A percentile compares a stretch with the other conserved stretches of the same genome.
Conservation (phyloP, 73 alveolate species). For the Symbiodinium natans region DNA sequence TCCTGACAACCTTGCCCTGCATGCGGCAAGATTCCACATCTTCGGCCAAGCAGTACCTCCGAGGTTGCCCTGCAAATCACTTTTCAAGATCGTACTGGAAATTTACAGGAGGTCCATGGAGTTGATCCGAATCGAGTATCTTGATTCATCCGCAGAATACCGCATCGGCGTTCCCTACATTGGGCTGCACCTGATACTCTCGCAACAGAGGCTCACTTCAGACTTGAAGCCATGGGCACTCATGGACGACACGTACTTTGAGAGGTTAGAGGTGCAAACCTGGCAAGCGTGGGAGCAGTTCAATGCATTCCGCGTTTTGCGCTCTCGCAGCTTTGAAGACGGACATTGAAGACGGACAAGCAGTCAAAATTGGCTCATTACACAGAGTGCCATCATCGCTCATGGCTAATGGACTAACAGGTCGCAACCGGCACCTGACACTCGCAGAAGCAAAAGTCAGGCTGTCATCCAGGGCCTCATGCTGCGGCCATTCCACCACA, state of each 20-base stretch:
- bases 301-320: conserved; percentile 64
- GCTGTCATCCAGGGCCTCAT: conserved; percentile 3
- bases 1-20: too few relatives aligned
- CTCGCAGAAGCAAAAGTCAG: neutral
- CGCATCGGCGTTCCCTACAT: conserved; percentile 60
- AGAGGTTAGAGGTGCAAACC: neutral
- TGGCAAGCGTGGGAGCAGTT: conserved; percentile 35
- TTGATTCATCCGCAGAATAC: neutral
- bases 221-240: conserved; percentile 24
- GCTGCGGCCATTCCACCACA: conserved; percentile 40
- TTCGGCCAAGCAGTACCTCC: too few relatives aligned
- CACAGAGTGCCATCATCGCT: conserved; percentile 59
- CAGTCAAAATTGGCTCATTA: neutral
- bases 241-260: conserved; percentile 20
- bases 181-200: conserved; percentile 42
- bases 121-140: conserved; percentile 19
- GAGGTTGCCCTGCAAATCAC: too few relatives aligned
- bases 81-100: too few relatives aligned
- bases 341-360: neutral
- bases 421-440: conserved; percentile 23
- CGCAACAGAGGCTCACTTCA: neutral
- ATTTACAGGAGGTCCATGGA: too few relatives aligned
- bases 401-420: neutral
- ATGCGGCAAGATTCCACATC: too few relatives aligned
- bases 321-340: conserved; percentile 3